Base-by-base conservation (phyloP, 345 rosid genomes). In the Hirschfeldia incana region DNA sequence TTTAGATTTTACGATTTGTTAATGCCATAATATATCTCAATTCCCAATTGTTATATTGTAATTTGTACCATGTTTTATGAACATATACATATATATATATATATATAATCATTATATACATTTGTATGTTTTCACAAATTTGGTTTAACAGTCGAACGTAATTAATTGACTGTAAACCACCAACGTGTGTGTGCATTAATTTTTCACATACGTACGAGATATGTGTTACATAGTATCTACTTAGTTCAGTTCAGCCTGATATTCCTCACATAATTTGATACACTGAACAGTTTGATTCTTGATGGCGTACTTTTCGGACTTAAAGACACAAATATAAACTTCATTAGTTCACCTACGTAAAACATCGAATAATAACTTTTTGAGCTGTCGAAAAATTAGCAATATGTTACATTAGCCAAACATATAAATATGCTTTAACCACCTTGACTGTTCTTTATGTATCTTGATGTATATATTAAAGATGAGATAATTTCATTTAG, bases 401-500 rank as follows among this genome's bases (percentile, higher is more conserved):
- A 76, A 61, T 61, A 34, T 15, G 46, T 61, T 61, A 63, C 69
- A 53, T 11, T 37, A 78, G 53, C 67, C 30, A 78, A 78, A 71
- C 71, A 32, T 32, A 78, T 57, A 77, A 21, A 21, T 77, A 71
- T 78, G 67, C 80, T 46, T 78, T 70, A 55, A 71, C 13, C 60
- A 77, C 81, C 65, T 36, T 46, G 69, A 62, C 21, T 36, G 33
- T 53, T 69, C 63, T 69, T 69, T 37, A 67, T 75, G 44, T 67
- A 68, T 59, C 33, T 68, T 69, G 39, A 37, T 70, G 80, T 70
- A 70, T 36, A 51, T 53, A 15, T 49, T 70, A 27, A 21, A 21
- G 21, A 21, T 21, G 32, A 15, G n/a, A n/a, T n/a, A n/a, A n/a
- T n/a, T n/a, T n/a, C n/a, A n/a, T n/a, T n/a, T n/a, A n/a, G n/a